phyloP scores from a whole-genome alignment of 1,284 basidiomycete species.

The Dichomitus squalens region DNA sequence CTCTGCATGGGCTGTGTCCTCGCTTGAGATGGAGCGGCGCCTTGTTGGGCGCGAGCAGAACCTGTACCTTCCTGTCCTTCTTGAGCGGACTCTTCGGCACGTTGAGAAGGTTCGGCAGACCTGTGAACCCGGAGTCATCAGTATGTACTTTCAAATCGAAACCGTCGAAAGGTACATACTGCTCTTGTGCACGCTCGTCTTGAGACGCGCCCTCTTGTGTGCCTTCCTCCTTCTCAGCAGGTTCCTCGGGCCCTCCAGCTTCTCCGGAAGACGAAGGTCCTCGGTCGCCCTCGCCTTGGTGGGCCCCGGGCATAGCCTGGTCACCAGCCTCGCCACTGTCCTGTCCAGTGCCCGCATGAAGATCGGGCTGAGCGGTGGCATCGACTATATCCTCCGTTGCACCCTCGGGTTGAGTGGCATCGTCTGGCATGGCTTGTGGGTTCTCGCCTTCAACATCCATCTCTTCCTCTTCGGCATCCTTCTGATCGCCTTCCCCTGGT shows the following conservation, averaged over 20 bases:
- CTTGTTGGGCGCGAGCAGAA: conserved; percentile 46
- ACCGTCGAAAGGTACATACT: conserved; percentile 5
- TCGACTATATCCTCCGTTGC: conserved; percentile 25
- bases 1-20: conserved; percentile 39
- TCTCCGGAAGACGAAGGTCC: conserved; percentile 12
- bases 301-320: conserved; percentile 19
- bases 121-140: background rate
- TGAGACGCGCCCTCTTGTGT: conserved; percentile 4
- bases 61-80: conserved; percentile 36
- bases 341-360: conserved; percentile 34
- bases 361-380: conserved; percentile 43
- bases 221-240: conserved; percentile 5
- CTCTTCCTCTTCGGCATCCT: conserved; percentile 24
- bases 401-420: conserved; percentile 16
- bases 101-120: conserved; percentile 10
- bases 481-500: conserved; percentile 11
- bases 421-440: conserved; percentile 20
- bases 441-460: conserved; percentile 23
- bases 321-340: conserved; percentile 20
- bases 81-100: conserved; percentile 21
- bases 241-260: conserved; percentile 4
- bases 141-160: background rate
- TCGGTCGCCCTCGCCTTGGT: conserved; percentile 17
- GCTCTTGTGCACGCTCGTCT: conserved; percentile 11
- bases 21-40: conserved; percentile 42